Base-by-base conservation (phyloP, 2,329 filamentous ascomycete species). In the Neopestalotiopsis clavispora region DNA sequence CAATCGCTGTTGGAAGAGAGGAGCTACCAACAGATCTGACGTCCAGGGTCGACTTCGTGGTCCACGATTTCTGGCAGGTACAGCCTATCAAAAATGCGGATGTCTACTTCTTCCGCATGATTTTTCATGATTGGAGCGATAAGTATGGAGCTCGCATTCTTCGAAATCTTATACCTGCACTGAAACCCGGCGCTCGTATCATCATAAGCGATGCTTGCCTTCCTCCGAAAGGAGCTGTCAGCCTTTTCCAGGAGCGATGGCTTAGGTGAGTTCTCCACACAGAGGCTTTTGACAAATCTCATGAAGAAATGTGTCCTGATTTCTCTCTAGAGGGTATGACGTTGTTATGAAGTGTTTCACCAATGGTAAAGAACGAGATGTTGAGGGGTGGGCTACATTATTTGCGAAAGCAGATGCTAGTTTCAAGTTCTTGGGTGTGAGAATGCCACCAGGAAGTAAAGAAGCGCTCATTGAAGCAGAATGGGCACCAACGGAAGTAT, bases 101-200 rank as follows among this genome's bases (percentile, higher is more conserved):
- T 28, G 76, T 82, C 12, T 87, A 85, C 71, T 77, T 86, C 49
- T 78, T 87, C 71, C 82, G 84, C 34, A 80, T 80, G 67, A 84
- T 87, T 30, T 72, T 87, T 4, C 85, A 87, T 70, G 83, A 87
- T 73, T 87, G 84, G 84, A 77, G 81, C 0, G 82, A 86, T 32
- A 76, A 76, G 3, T 75, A 82, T 14, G 74, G 78, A 0, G 68
- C 72, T 1, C 69, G 71, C 20, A 84, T 85, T n/a, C 73, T 81
- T 10, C 3, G 34, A 28, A 45, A 58, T 14, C 67, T 61, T 23
- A 67, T 67, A 4, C 62, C 52, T 1, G 69, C 57, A 32, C 56
- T 70, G 14, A 45, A 49, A 32, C 66, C 61, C 7, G 63, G 62
- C 6, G 40, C 59, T 42, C 38, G 63, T 4, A 30, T 70, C 13